Percentiles rank a stretch among this genome's conserved stretches.
phyloP scores from a whole-genome alignment of 352 stramenopile genomes.

The Phytophthora litchii region DNA sequence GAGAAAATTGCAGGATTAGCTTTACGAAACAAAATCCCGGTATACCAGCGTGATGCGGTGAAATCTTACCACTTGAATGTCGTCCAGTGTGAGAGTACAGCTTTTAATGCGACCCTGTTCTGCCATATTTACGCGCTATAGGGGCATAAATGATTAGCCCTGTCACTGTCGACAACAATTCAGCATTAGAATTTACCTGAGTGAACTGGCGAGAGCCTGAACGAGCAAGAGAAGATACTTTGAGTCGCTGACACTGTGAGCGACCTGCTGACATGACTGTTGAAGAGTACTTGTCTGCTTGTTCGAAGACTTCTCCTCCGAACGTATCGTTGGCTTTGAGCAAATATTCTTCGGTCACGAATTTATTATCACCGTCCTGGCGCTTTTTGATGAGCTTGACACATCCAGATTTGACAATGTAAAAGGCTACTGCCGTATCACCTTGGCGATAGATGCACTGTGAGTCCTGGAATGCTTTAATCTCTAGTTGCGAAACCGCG shows the following conservation, averaged over 20 bases:
- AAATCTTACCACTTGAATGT: constrained; percentile 64
- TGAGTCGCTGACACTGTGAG: constrained; percentile 70
- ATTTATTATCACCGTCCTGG: constrained; percentile 32
- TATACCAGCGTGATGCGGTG: neutral
- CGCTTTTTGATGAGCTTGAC: constrained; percentile 72
- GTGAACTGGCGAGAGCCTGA: constrained; percentile 67
- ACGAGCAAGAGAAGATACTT: constrained; percentile 54
- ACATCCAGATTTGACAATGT: constrained; percentile 80
- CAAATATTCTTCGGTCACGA: constrained; percentile 50
- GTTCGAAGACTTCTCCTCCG: constrained; percentile 63
- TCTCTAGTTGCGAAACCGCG: constrained; percentile 76
- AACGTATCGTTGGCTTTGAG: constrained; percentile 84
- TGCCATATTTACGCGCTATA: constrained; percentile 56
- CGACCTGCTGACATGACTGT: constrained; percentile 67
- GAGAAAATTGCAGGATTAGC: neutral
- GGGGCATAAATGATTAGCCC: constrained; percentile 7
- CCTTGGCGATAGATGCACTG: constrained; percentile 67
- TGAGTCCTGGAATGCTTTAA: constrained; percentile 73
- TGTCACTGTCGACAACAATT: neutral
- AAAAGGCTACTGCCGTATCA: constrained; percentile 65
- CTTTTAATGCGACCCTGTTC: constrained; percentile 53
- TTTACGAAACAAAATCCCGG: neutral
- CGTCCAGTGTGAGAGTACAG: constrained; percentile 59
- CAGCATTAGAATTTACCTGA: constrained; percentile 32
- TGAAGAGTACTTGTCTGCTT: constrained; percentile 53